phyloP scores from a whole-genome alignment of 208 protist species.

The Acanthamoeba sp. region DNA sequence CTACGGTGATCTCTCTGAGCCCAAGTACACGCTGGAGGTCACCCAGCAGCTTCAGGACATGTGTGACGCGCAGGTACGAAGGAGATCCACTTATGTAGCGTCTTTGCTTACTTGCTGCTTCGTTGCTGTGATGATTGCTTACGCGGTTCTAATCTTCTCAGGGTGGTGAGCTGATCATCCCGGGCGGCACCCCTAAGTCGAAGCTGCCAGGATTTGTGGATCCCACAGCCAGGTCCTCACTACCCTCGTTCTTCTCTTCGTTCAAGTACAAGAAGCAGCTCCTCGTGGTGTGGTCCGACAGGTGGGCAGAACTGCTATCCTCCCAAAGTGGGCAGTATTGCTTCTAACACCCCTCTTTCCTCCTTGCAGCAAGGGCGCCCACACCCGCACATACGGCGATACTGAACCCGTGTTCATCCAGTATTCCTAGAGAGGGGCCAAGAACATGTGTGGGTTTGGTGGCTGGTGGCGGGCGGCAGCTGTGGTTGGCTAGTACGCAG shows the following conservation, averaged over 20 bases:
- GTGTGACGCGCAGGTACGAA: conserved; percentile 24
- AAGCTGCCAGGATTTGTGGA: conserved; percentile 70
- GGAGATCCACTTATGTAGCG: no score
- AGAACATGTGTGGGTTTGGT: no score
- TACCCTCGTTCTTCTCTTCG: conserved; percentile 17
- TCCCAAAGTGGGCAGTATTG: neutral
- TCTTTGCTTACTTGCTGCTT: no score
- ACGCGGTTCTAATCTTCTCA: no score
- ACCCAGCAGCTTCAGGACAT: conserved; percentile 72
- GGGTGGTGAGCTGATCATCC: conserved; percentile 58
- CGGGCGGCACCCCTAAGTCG: conserved; percentile 15
- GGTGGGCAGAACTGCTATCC: neutral
- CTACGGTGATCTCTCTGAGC: conserved; percentile 60
- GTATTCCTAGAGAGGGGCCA: neutral
- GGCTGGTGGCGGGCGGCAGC: no score
- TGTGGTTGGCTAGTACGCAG: no score
- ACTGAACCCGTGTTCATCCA: conserved; percentile 55
- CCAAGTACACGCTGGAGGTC: conserved; percentile 50
- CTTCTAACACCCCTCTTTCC: no score
- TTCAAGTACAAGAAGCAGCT: conserved; percentile 60
- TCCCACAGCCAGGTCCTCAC: conserved; percentile 8
- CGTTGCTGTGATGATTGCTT: no score
- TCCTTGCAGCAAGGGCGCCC: conserved; percentile 11
- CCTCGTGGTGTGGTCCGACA: conserved; percentile 62
- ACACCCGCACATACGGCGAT: conserved; percentile 67